These are phyloP conservation scores for Aspergillus amoenus DNA, from an alignment of 2,329 filamentous ascomycete genomes.

Conservation along the genomic window DNA sequence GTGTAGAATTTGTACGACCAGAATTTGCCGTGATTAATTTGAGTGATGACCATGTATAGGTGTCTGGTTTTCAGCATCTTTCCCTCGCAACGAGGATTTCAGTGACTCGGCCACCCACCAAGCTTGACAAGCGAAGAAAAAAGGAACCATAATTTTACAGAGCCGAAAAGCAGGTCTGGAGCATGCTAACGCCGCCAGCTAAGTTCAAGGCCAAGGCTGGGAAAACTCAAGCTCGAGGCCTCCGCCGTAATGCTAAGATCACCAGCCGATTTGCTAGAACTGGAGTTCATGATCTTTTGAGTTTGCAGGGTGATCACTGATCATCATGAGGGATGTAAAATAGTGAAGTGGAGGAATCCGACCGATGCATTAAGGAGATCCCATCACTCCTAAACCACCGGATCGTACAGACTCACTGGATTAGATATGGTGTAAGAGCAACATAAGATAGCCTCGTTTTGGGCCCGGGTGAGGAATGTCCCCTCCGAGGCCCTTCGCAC, in stretches of 20 bases:
- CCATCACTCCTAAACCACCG: background rate
- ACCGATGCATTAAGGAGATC: background rate
- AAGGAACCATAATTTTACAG: too few species aligned
- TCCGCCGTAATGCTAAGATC: background rate
- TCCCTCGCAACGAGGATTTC: background rate
- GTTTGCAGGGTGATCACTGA: constrained; percentile 5
- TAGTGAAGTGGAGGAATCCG: background rate
- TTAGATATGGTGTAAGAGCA: background rate
- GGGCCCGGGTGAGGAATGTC: background rate
- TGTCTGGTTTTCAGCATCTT: background rate
- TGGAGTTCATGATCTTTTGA: background rate
- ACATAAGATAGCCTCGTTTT: background rate
- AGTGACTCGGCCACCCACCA: background rate
- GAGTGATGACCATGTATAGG: background rate
- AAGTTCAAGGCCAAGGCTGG: too few species aligned
- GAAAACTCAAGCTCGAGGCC: too few species aligned
- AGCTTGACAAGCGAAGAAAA: background rate
- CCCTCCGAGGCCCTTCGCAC: background rate
- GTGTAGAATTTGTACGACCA: constrained; percentile 15
- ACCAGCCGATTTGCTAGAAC: background rate
- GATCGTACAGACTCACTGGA: background rate
- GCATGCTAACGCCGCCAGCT: background rate
- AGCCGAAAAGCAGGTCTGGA: background rate
- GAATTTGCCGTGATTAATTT: constrained; percentile 1
- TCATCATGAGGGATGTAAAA: constrained; percentile 1